Evolutionary conservation across 345 rosid genomes (phyloP).

Genomic region (Acer campestre): DNA sequence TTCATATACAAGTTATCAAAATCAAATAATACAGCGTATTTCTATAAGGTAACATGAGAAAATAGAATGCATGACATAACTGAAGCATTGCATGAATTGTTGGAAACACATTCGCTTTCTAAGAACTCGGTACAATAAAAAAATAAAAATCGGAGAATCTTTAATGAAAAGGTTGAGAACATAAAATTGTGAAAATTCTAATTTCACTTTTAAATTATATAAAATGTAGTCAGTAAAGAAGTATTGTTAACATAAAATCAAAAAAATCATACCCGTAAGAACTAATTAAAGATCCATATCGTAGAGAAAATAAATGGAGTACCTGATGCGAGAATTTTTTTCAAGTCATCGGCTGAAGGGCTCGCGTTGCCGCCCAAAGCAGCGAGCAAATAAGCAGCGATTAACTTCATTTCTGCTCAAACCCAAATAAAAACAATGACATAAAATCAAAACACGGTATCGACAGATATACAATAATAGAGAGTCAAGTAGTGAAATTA

Average conservation of each 20-base stretch:
- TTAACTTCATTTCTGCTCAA: slow-evolving; percentile 60
- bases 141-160: neutral
- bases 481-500: neutral
- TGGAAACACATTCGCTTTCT: neutral
- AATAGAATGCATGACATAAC: no score
- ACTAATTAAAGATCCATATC: neutral
- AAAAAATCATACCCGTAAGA: neutral
- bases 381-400: slow-evolving; percentile 77
- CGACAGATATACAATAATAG: neutral
- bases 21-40: neutral
- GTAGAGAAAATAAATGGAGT: neutral
- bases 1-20: neutral
- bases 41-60: neutral
- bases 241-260: neutral
- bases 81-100: neutral
- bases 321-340: slow-evolving; percentile 75
- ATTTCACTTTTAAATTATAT: neutral
- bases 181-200: neutral
- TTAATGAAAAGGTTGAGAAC: neutral
- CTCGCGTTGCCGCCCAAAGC: slow-evolving; percentile 62
- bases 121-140: neutral
- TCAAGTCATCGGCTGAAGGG: slow-evolving; percentile 61
- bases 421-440: neutral
- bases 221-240: neutral
- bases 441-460: neutral